Percentiles rank a stretch among this genome's conserved stretches.
These are phyloP conservation scores for Funneliformis mosseae DNA, from an alignment of 192 early-diverging fungal species.

Conservation along the genomic window DNA sequence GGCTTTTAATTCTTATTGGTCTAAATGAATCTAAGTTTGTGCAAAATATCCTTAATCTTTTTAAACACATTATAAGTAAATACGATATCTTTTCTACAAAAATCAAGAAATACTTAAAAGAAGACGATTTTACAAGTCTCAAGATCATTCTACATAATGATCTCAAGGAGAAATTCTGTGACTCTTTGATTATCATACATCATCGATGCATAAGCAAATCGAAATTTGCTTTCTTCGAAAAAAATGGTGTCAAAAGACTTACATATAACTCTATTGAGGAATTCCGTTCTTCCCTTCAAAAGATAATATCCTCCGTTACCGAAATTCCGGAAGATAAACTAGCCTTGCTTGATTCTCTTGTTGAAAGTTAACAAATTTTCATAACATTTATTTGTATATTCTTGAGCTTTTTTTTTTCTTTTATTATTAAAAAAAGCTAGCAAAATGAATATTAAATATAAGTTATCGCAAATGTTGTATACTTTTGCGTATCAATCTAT, in stretches of 20 bases:
- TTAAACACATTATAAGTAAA: background rate
- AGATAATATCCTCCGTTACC: background rate
- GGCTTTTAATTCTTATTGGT: constrained; percentile 14
- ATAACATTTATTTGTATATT: too few species aligned
- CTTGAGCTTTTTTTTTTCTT: too few species aligned
- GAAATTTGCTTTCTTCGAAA: background rate
- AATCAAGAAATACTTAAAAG: constrained; percentile 7
- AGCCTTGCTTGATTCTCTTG: too few species aligned
- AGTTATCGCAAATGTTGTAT: too few species aligned
- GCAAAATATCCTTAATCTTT: background rate
- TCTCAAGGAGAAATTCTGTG: background rate
- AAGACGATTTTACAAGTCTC: background rate
- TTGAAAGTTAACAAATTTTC: too few species aligned
- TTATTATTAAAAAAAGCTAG: too few species aligned
- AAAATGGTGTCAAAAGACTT: background rate
- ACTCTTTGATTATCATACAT: constrained; percentile 11
- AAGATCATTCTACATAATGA: background rate
- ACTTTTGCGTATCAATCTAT: too few species aligned
- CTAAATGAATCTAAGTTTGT: background rate
- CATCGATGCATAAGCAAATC: background rate
- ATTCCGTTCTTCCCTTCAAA: constrained; percentile 14
- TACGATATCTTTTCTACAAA: background rate
- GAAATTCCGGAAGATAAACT: too few species aligned
- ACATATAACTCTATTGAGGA: background rate
- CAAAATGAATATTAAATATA: too few species aligned